Conservation (phyloP, 2,329 filamentous ascomycete species). For the Albophoma yamanashiensis region DNA sequence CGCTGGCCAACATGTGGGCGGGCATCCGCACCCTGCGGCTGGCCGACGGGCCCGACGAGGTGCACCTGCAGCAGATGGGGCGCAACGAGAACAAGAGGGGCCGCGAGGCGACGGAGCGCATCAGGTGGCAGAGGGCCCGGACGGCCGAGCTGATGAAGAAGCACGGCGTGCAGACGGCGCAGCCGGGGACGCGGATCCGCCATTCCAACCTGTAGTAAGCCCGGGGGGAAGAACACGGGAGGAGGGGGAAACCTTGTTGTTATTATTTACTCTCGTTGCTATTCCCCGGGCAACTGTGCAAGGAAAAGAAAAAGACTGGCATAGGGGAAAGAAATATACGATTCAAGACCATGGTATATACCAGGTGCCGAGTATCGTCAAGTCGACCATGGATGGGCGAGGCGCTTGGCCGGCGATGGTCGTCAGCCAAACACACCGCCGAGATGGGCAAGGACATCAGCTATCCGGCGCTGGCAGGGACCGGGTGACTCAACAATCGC, state of each 20-base stretch:
- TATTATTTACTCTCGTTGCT: slow-evolving; percentile 1
- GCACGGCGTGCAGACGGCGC: slow-evolving; percentile 34
- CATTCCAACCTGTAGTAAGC: slow-evolving; percentile 36
- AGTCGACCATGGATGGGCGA: neutral
- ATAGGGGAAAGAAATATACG: neutral
- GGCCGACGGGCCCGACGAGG: slow-evolving; percentile 93
- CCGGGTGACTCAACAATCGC: neutral
- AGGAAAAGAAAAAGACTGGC: neutral
- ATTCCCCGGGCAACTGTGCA: neutral
- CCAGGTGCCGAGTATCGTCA: neutral
- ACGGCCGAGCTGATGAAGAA: slow-evolving; percentile 54
- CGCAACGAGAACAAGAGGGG: slow-evolving; percentile 69
- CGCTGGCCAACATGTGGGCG: slow-evolving; percentile 76
- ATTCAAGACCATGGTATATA: neutral
- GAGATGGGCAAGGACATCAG: neutral
- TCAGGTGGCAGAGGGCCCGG: slow-evolving; percentile 53
- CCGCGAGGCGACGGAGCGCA: slow-evolving; percentile 46
- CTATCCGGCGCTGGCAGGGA: too few species aligned
- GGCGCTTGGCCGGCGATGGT: neutral
- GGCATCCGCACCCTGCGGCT: slow-evolving; percentile 71
- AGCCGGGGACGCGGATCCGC: slow-evolving; percentile 43
- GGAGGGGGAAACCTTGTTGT: neutral
- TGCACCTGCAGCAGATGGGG: slow-evolving; percentile 75
- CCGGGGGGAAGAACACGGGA: neutral
- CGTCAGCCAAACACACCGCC: neutral